These are phyloP conservation scores for Neonectria ditissima DNA, from an alignment of 2,329 filamentous ascomycete species.

Conservation along the genomic window DNA sequence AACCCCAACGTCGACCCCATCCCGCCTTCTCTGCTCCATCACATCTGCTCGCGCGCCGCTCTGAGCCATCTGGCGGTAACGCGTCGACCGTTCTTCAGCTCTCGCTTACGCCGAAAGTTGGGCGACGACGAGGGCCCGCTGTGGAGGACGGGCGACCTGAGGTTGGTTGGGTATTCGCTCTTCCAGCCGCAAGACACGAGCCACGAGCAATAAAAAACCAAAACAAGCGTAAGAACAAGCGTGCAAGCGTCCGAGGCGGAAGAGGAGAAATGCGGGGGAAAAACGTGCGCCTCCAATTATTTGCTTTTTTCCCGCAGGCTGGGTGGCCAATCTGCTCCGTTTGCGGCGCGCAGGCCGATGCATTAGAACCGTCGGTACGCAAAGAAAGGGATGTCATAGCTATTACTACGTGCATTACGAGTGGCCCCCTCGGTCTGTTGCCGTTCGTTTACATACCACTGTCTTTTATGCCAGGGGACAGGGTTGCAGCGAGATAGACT, in stretches of 20 bases:
- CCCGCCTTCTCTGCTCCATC: neutral
- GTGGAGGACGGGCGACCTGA: slow-evolving; percentile 19
- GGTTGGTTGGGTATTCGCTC: too few relatives aligned
- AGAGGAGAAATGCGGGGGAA: slow-evolving; percentile 20
- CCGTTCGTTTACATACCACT: too few relatives aligned
- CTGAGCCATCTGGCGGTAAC: slow-evolving; percentile 4
- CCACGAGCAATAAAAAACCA: neutral
- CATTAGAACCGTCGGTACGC: neutral
- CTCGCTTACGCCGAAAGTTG: slow-evolving; percentile 29
- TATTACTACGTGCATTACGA: slow-evolving; percentile 20
- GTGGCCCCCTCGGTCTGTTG: slow-evolving; percentile 5
- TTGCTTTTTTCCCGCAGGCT: neutral
- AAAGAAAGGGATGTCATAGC: neutral
- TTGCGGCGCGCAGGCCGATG: slow-evolving; percentile 19
- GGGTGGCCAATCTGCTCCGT: slow-evolving; percentile 18
- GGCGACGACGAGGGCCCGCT: slow-evolving; percentile 26
- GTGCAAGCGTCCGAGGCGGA: neutral
- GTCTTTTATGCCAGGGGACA: neutral
- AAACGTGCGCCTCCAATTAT: slow-evolving; percentile 21
- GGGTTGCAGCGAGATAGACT: slow-evolving; percentile 3
- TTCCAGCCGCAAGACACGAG: neutral
- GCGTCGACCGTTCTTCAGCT: slow-evolving; percentile 28
- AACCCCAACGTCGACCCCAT: slow-evolving; percentile 3
- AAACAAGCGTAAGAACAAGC: neutral
- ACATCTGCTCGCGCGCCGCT: neutral